Percentiles rank a stretch among this genome's conserved stretches.
These are phyloP conservation scores for Dactylorhiza incarnata DNA, from an alignment of 106 monocot species.

Conservation along the genomic window DNA sequence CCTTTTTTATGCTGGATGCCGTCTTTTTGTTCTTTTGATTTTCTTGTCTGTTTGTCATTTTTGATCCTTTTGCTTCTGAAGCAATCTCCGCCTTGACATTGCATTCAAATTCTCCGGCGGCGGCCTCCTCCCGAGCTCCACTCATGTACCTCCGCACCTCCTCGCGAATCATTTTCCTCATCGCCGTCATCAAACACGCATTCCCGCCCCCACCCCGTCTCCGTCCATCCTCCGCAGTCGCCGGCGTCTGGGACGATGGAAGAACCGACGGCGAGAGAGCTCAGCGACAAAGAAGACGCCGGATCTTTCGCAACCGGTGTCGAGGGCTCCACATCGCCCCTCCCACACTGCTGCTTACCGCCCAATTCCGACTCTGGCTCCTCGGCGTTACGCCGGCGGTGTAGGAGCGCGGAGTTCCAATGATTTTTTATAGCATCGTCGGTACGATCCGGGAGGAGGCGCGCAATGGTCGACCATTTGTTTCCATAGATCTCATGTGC, in stretches of 20 bases:
- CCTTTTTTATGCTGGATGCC: too few species aligned
- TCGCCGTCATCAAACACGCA: conserved; percentile 10
- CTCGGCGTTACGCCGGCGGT: too few species aligned
- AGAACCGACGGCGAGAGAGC: background rate
- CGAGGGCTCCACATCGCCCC: too few species aligned
- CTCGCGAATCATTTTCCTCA: conserved; percentile 38
- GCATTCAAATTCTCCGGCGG: too few species aligned
- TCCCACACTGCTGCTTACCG: too few species aligned
- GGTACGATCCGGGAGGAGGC: conserved; percentile 42
- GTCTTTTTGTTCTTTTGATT: too few species aligned
- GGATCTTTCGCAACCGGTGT: too few species aligned
- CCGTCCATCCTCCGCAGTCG: background rate
- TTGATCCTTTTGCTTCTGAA: too few species aligned
- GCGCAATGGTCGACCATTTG: conserved; percentile 38
- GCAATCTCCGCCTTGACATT: too few species aligned
- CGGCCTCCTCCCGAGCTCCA: too few species aligned
- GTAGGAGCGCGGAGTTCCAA: conserved; percentile 48
- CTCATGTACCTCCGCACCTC: conserved; percentile 40
- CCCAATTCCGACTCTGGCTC: too few species aligned
- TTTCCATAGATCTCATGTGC: conserved; percentile 21
- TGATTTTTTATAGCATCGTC: conserved; percentile 65
- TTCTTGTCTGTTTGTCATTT: too few species aligned
- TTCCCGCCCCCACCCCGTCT: background rate
- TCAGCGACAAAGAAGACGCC: conserved; percentile 13
- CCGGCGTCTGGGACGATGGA: conserved; percentile 1